Base-by-base conservation (phyloP, 2,329 filamentous ascomycete genomes). In the Fusarium algeriense region DNA sequence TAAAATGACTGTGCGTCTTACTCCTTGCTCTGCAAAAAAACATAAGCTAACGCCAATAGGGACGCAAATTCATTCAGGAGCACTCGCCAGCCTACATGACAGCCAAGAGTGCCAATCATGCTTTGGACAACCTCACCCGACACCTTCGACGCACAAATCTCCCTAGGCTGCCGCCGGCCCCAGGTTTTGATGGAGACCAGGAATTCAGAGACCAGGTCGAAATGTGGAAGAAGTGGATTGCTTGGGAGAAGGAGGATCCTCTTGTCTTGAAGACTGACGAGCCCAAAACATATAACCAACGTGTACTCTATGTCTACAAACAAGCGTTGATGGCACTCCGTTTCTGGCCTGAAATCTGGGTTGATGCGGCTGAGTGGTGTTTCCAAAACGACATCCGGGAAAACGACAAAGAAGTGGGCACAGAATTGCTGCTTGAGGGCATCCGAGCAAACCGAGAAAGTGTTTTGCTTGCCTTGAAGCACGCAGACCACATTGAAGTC, bases 321-420 rank as follows among this genome's bases (percentile, higher is more conserved):
- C 95, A 98, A 80, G 94, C 95, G 7, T 84, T 97, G 49, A 97
- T 98, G 92, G 92, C 94, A 7, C 84, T 99, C 60, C 91, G 95
- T 54, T 99, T 98, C 81, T 96, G 95, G 89, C 95, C 96, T 7
- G 93, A 97, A 78, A 91, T 98, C 74, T 99, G 96, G 96, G 95
- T 94, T 53, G 94, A 98, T 66, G 95, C 94, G 13, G 93, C 95
- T 2, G 93, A 97, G 72, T 98, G 95, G 89, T 97, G 93, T 80
- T 94, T 94, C 76, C 88, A 92, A 59, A 94, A 96, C 75, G 89
- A 89, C 46, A 83, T 95, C 73, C 78, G 81, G 13, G 83, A 89
- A 46, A 91, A 94, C 38, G 87, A 87, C 48, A 85, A 86, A 65
- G 83, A 86, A 9, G 77, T 82, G 64, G 94, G 94, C 14, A 89